Percentiles rank a stretch among this genome's conserved stretches.
These are phyloP conservation scores for Mycena venus DNA, from an alignment of 768 basidiomycete species.

Conservation along the genomic window DNA sequence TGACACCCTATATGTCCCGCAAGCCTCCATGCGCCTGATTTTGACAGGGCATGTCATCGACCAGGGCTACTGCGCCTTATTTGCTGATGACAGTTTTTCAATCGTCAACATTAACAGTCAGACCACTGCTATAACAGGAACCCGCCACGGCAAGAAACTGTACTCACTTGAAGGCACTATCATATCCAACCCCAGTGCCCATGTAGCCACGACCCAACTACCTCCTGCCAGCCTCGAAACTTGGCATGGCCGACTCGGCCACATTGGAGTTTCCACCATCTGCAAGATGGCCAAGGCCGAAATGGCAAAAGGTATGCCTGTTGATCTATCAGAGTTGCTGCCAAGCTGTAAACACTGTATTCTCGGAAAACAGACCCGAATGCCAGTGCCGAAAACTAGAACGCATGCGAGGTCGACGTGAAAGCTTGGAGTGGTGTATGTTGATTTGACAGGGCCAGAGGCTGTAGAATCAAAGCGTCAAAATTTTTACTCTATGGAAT, in stretches of 20 bases:
- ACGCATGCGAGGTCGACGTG: too few species aligned
- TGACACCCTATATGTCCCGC: constrained; percentile 34
- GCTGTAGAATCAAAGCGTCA: too few species aligned
- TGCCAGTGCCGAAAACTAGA: too few species aligned
- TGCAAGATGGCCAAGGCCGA: constrained; percentile 9
- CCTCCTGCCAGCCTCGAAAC: constrained; percentile 16
- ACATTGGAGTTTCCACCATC: constrained; percentile 26
- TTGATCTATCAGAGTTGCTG: too few species aligned
- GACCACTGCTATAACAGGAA: constrained; percentile 14
- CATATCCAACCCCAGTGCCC: background rate
- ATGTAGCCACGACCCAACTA: constrained; percentile 7
- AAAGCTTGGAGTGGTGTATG: too few species aligned
- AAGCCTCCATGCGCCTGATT: constrained; percentile 32
- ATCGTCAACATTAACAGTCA: constrained; percentile 7
- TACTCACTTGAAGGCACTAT: background rate
- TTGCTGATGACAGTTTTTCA: constrained; percentile 14
- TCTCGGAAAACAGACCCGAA: too few species aligned
- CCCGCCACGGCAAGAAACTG: background rate
- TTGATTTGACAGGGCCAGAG: too few species aligned
- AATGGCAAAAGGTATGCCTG: too few species aligned
- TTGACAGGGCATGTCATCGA: constrained; percentile 27
- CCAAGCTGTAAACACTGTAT: too few species aligned
- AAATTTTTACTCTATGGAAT: too few species aligned
- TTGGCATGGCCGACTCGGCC: constrained; percentile 36
- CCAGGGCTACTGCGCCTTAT: background rate